Percentiles rank a stretch among this genome's conserved stretches.
Conservation (phyloP, 257 asterid genomes). For the Pogostemon cablin region DNA sequence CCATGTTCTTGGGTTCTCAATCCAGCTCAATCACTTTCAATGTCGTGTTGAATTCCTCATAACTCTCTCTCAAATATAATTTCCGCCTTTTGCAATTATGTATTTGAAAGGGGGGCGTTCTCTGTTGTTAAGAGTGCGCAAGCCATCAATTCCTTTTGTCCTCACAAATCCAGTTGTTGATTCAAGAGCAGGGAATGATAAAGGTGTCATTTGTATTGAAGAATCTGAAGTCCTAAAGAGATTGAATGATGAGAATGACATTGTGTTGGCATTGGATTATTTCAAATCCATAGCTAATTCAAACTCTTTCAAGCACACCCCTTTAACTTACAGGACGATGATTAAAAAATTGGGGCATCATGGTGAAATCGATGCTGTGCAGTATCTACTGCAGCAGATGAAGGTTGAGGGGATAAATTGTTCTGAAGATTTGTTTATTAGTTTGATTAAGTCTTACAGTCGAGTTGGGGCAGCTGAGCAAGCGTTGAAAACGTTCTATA, state of each 20-base stretch:
- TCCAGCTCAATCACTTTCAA: conserved; percentile 25
- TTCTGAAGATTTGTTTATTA: conserved; percentile 66
- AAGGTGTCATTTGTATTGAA: conserved; percentile 38
- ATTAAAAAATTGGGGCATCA: conserved; percentile 62
- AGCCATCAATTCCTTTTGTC: conserved; percentile 65
- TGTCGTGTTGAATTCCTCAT: conserved; percentile 10
- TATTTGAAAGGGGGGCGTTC: conserved; percentile 75
- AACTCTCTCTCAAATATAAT: not conserved
- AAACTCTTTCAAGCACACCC: conserved; percentile 71
- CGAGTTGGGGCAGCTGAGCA: conserved; percentile 58
- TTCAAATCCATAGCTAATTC: conserved; percentile 66
- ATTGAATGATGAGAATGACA: conserved; percentile 54
- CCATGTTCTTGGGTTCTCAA: not conserved
- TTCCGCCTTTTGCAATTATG: conserved; percentile 36
- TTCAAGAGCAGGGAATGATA: conserved; percentile 29
- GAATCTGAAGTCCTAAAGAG: conserved; percentile 68
- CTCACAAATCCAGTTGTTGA: conserved; percentile 48
- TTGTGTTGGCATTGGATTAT: conserved; percentile 54
- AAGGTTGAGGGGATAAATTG: conserved; percentile 65
- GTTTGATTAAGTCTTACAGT: conserved; percentile 64
- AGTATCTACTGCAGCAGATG: conserved; percentile 88
- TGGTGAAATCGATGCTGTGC: conserved; percentile 71
- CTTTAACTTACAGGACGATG: conserved; percentile 66
- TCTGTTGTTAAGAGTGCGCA: conserved; percentile 60
- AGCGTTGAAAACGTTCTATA: conserved; percentile 73